A percentile compares a stretch with the other conserved stretches of the same genome.
Conservation (phyloP, 371 early-diverging fungal species). For the Haplosporangium sp. region DNA sequence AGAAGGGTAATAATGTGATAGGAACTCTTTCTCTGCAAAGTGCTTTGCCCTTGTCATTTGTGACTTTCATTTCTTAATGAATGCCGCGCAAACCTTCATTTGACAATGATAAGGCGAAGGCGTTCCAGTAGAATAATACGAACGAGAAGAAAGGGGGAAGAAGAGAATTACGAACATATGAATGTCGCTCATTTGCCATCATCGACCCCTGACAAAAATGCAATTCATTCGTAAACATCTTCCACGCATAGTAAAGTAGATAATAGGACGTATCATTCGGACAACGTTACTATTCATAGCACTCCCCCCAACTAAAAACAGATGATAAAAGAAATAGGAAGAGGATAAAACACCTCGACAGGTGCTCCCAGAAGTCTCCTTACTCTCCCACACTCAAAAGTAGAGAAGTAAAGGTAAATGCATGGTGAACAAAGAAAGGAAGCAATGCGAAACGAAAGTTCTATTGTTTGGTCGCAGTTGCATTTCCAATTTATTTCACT, state of each 20-base stretch:
- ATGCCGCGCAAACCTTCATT: conserved; percentile 1
- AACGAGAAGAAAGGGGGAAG: not conserved
- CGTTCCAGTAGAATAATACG: not conserved
- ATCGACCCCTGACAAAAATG: too few species aligned
- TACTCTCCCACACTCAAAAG: not conserved
- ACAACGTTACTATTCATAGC: too few species aligned
- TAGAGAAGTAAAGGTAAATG: not conserved
- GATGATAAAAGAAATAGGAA: too few species aligned
- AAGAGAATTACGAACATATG: too few species aligned
- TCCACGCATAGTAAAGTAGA: too few species aligned
- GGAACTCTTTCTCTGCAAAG: not conserved
- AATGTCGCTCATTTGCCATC: too few species aligned
- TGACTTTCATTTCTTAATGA: conserved; percentile 2
- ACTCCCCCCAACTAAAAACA: too few species aligned
- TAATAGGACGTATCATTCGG: too few species aligned
- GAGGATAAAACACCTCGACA: too few species aligned
- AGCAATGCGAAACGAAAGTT: not conserved
- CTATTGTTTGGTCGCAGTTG: not conserved
- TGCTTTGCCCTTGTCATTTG: conserved; percentile 3
- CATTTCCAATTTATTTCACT: not conserved
- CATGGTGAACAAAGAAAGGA: not conserved
- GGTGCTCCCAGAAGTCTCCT: not conserved
- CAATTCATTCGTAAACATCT: too few species aligned
- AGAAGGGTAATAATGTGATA: not conserved
- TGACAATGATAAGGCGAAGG: not conserved